phyloP scores from a whole-genome alignment of 352 stramenopile species.

The Globisporangium parvum region DNA sequence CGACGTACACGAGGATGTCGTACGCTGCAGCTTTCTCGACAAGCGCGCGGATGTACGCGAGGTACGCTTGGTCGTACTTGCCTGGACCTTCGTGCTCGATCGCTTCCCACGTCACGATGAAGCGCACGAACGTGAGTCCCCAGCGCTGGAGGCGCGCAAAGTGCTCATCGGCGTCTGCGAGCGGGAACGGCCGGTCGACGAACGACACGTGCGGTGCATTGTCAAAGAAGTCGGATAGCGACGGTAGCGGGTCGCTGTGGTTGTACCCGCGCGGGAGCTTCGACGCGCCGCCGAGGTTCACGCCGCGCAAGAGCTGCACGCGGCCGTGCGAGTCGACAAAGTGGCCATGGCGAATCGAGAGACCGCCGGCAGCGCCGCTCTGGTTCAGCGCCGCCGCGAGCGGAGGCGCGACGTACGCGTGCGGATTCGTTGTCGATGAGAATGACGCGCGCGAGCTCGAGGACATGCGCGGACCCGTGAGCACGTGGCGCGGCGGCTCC shows the following conservation, averaged over 20 bases:
- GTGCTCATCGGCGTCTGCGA: constrained; percentile 72
- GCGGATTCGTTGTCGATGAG: neutral
- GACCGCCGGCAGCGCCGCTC: constrained; percentile 13
- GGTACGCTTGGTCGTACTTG: constrained; percentile 81
- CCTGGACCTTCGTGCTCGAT: constrained; percentile 83
- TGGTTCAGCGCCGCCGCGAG: neutral
- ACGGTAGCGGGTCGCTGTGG: constrained; percentile 28
- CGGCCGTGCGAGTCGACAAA: constrained; percentile 81
- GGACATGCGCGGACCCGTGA: constrained; percentile 10
- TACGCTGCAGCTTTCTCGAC: constrained; percentile 53
- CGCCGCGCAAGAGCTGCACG: constrained; percentile 69
- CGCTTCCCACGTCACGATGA: constrained; percentile 89
- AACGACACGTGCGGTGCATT: constrained; percentile 48
- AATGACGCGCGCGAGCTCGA: constrained; percentile 4
- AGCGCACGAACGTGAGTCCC: constrained; percentile 77
- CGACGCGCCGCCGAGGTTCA: constrained; percentile 86
- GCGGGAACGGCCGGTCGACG: constrained; percentile 79
- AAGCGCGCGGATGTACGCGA: constrained; percentile 65
- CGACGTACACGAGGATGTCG: constrained; percentile 84
- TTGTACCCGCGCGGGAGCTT: constrained; percentile 72
- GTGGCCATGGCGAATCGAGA: constrained; percentile 54
- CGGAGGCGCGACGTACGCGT: neutral
- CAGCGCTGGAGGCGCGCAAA: constrained; percentile 75
- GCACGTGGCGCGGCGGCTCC: neutral
- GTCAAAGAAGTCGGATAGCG: constrained; percentile 43